A percentile compares a stretch with the other conserved stretches of the same genome.
Conservation (phyloP, 306 rosid genomes). For the Heteromeles arbutifolia region DNA sequence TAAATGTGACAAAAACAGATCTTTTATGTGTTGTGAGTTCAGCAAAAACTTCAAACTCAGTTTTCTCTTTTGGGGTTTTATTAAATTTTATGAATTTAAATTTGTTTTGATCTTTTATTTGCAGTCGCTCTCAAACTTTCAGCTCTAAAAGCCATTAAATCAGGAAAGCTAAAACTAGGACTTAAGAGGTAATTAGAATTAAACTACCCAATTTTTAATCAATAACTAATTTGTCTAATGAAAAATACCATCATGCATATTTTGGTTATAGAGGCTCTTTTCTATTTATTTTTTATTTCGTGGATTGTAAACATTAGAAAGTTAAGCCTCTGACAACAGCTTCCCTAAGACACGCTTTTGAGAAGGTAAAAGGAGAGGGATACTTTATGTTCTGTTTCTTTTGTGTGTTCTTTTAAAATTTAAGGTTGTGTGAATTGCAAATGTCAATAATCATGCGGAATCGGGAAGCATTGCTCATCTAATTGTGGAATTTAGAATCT, state of each 20-base stretch:
- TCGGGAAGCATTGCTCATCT: too few relatives aligned
- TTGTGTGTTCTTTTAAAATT: too few relatives aligned
- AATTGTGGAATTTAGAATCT: too few relatives aligned
- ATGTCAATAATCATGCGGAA: too few relatives aligned
- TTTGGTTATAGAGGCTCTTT: too few relatives aligned
- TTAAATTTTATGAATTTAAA: background rate
- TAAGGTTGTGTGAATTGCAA: too few relatives aligned
- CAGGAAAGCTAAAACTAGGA: slow-evolving; percentile 41
- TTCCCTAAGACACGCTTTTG: too few relatives aligned
- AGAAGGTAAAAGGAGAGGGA: too few relatives aligned
- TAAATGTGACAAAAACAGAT: slow-evolving; percentile 67
- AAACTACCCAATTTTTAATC: background rate
- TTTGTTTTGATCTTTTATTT: slow-evolving; percentile 12
- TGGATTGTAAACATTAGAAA: too few relatives aligned
- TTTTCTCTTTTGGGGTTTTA: background rate
- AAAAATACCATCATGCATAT: background rate
- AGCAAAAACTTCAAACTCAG: background rate
- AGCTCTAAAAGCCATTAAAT: slow-evolving; percentile 50
- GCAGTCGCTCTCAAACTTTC: slow-evolving; percentile 70
- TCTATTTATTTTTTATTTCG: too few relatives aligned
- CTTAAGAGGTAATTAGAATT: slow-evolving; percentile 46
- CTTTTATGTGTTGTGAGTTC: slow-evolving; percentile 58
- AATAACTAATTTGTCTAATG: background rate
- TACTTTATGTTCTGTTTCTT: too few relatives aligned
- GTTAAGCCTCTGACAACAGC: too few relatives aligned